Evolutionary conservation across 1,139 yeast species (phyloP), one percentile per base, ranked within the genome.

Genomic region (Saccharomyces hybrid): DNA sequence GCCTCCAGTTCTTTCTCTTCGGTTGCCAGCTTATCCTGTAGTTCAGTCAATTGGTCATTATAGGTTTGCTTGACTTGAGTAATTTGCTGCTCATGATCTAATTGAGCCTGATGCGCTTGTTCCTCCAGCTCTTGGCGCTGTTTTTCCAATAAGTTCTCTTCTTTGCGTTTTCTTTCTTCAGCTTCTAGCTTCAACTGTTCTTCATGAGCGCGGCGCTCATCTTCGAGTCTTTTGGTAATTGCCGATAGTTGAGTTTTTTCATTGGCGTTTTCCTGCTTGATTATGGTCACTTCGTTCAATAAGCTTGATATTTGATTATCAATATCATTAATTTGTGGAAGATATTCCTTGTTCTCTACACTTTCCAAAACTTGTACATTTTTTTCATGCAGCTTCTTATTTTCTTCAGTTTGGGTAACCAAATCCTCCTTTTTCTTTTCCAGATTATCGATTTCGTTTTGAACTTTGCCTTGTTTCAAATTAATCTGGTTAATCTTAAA

Each of bases 221-320:
- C 57, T 42, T 66, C 67, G 42, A 66, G 56, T 46, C 63, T 61
- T 51, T 65, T 64, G 2, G 68, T 61, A 16, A 67, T 57, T 11
- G 58, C 62, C 4, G 63, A 50, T n/a, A 66, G 53, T 50, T 62
- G 61, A 29, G 62, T 55, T 34, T 61, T 61, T 53, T 66, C 70
- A 46, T 65, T 63, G 13, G 66, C 57, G 31, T 60, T 61, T 50
- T 66, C 69, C 48, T 66, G 68, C 51, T 65, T 65, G 31, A 67
- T 56, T 6, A 61, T 14, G 2, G 69, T 55, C 49, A 67, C 48
- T 27, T 63, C 56, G 31, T 56, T 53, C 42, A 65, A 54, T 38
- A 58, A 54, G 2, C 49, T 49, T 3, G 64, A 56, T 31, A 66
- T 64, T 23, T 61, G 53, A 7, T 56, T 50, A 49, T 64, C 65